These are phyloP conservation scores for Hortiboletus rubellus DNA, from an alignment of 1,284 basidiomycete species.

Conservation along the genomic window DNA sequence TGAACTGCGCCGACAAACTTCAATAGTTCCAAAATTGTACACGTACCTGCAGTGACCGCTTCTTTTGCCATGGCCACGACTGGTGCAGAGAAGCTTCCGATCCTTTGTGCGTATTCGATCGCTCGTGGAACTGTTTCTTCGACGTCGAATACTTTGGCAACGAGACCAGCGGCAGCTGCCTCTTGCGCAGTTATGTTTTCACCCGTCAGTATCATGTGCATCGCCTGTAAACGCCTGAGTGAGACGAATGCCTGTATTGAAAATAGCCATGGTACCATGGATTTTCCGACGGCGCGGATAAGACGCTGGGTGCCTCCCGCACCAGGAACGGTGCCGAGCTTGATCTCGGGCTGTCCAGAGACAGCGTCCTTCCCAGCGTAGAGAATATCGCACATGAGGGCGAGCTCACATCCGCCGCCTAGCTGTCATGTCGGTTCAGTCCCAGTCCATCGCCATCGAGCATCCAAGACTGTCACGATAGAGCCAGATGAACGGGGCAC, in stretches of 20 bases:
- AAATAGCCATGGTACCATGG: constrained; percentile 38
- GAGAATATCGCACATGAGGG: constrained; percentile 56
- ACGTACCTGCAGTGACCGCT: constrained; percentile 63
- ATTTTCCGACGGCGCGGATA: constrained; percentile 61
- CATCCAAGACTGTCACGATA: neutral
- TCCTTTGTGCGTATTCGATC: constrained; percentile 31
- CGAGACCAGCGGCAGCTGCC: constrained; percentile 43
- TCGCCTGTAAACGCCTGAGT: constrained; percentile 40
- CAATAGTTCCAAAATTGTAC: constrained; percentile 13
- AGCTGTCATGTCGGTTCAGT: constrained; percentile 38
- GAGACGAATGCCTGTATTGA: neutral
- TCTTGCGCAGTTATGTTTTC: constrained; percentile 53
- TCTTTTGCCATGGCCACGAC: constrained; percentile 53
- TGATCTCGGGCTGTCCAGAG: constrained; percentile 72
- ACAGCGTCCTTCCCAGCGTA: constrained; percentile 57
- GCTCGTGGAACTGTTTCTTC: constrained; percentile 30
- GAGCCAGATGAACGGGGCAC: constrained; percentile 18
- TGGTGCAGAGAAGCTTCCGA: constrained; percentile 33
- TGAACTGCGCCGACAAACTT: neutral
- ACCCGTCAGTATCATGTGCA: constrained; percentile 70
- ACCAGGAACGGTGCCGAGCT: constrained; percentile 69
- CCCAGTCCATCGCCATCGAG: neutral
- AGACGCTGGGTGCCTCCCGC: constrained; percentile 60
- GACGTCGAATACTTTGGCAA: constrained; percentile 33
- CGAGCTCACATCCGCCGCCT: constrained; percentile 67